Conservation (phyloP, 176 grass and related monocot genomes). For the Carex littledalei region DNA sequence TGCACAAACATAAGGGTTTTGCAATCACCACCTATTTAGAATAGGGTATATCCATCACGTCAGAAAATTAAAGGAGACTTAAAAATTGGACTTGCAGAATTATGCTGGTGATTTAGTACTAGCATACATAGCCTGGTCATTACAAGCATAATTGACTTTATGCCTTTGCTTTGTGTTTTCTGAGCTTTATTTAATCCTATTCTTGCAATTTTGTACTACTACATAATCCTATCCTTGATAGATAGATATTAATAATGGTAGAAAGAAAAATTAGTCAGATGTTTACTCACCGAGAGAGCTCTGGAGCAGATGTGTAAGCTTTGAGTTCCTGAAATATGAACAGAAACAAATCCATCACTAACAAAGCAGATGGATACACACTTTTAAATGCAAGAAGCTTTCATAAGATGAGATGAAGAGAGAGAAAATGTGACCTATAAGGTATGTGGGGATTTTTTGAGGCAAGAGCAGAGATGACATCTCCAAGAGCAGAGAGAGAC, state of each 20-base stretch:
- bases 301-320: conserved; percentile 92
- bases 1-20: conserved; percentile 98
- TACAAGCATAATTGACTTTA: neutral
- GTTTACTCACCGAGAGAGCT: conserved; percentile 69
- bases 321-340: conserved; percentile 75
- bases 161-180: neutral
- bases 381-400: neutral
- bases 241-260: neutral
- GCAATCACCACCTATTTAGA: conserved; percentile 81
- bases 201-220: neutral
- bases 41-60: neutral
- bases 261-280: neutral
- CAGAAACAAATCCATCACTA: conserved; percentile 5
- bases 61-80: neutral
- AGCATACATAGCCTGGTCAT: neutral
- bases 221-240: neutral
- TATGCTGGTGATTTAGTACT: neutral
- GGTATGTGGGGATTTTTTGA: conserved; percentile 83
- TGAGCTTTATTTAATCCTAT: neutral
- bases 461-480: conserved; percentile 88
- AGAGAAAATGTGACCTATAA: conserved; percentile 50
- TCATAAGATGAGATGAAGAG: neutral
- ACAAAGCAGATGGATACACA: neutral
- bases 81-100: neutral
- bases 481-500: conserved; percentile 84